Conservation (phyloP, 164 flowering plant species). For the grape (Vitis vinifera) region DNA sequence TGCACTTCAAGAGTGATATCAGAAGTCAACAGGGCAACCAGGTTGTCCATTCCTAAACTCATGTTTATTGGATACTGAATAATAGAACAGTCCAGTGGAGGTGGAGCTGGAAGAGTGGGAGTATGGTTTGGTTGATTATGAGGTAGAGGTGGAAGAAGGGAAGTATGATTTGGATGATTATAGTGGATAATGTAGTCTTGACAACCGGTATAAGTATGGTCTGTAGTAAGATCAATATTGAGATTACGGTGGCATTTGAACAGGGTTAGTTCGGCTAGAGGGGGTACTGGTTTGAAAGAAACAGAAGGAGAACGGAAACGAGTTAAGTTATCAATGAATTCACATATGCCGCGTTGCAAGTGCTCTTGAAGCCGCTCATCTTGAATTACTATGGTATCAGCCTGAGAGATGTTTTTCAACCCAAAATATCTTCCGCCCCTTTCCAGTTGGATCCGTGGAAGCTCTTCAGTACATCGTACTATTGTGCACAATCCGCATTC, state of each 20-base stretch:
- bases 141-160: too few species aligned
- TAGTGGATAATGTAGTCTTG: not conserved
- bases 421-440: constrained; percentile 11
- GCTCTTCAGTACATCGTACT: not conserved
- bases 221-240: not conserved
- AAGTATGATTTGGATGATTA: not conserved
- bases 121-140: too few species aligned
- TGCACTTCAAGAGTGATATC: not conserved
- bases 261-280: not conserved
- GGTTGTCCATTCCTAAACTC: not conserved
- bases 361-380: not conserved
- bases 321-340: constrained; percentile 2
- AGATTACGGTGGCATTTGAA: constrained; percentile 9
- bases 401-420: constrained; percentile 4
- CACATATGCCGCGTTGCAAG: not conserved
- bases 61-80: constrained; percentile 4
- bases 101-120: too few species aligned
- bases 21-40: not conserved
- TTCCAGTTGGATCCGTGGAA: constrained; percentile 10
- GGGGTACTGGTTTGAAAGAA: not conserved
- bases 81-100: not conserved
- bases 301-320: not conserved
- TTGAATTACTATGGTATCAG: not conserved
- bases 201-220: not conserved
- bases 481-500: constrained; percentile 9